Base-by-base conservation (phyloP, 2,329 filamentous ascomycete species). In the Fusarium udum region DNA sequence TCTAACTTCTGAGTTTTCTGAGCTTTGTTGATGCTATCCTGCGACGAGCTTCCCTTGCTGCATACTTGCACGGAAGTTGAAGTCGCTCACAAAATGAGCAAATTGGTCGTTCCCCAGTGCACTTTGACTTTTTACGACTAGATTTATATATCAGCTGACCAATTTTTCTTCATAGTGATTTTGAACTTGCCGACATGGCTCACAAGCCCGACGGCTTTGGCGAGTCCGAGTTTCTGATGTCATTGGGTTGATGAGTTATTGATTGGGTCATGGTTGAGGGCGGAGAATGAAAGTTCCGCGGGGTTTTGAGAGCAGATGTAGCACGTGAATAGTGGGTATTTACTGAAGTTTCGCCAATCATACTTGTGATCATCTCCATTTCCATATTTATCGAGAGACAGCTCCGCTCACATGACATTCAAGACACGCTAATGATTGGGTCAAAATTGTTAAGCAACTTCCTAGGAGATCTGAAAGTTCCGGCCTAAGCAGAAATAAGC, bases 41-140 rank as follows among this genome's bases (percentile, higher is more conserved):
- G 20, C 7, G 6, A 24, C 2, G 28, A 26, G 20, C 39, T 67
- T 15, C 64, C 64, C 64, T 40, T 11, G 34, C 14, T 3, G 52
- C 62, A 39, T 67, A 67, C 15, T 60, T 26, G 6, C 64, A 67
- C 5, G 34, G 34, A 12, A 66, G 24, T 32, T 51, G 6, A 16
- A 67, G 28, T 20, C 62, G 28, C 28, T 52, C 34, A 20, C 64
- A 67, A 26, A 67, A 67, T 6, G 62, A 67, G n/a, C 64, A 67
- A 16, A 67, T 37, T 0, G 64, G 64, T 36, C 64, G 52, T 11
- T 67, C 64, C 10, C 61, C 52, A 4, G 64, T 67, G 7, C 64
- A 67, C 15, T 67, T 67, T 4, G 64, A 67, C 18, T 67, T 67
- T 7, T 67, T 67, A 9, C 52, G 62, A 18, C 64, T 67, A 1